phyloP scores from a whole-genome alignment of 2,329 filamentous ascomycete species.

The Aspergillus intermedius region DNA sequence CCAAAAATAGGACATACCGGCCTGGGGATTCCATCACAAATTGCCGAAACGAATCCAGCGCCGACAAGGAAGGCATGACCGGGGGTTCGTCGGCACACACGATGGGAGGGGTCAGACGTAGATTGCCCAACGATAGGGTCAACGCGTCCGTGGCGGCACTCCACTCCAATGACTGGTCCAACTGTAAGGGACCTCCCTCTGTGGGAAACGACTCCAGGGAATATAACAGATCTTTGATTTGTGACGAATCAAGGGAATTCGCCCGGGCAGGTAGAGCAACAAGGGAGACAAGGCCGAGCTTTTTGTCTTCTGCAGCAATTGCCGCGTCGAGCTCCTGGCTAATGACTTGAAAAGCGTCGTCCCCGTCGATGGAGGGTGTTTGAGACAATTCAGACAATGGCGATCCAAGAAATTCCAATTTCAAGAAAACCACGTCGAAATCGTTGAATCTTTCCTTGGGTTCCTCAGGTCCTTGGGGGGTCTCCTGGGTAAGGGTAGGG shows the following conservation, averaged over 20 bases:
- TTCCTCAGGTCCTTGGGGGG: not conserved
- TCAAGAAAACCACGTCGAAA: not conserved
- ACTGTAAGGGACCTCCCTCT: not conserved
- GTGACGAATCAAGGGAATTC: not conserved
- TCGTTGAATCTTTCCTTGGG: not conserved
- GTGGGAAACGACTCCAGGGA: not conserved
- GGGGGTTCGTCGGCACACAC: not conserved
- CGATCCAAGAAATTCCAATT: slow-evolving; percentile 6
- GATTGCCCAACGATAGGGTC: not conserved
- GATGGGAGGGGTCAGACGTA: not conserved
- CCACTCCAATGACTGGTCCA: not conserved
- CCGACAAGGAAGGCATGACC: not conserved
- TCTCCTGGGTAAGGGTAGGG: not conserved
- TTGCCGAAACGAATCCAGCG: not conserved
- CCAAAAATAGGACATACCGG: not conserved
- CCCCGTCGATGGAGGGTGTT: slow-evolving; percentile 4
- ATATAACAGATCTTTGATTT: not conserved
- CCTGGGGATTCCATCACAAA: not conserved
- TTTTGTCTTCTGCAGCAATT: slow-evolving; percentile 2
- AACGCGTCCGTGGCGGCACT: not conserved
- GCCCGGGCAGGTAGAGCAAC: not conserved
- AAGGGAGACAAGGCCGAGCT: not conserved
- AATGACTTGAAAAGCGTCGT: not conserved
- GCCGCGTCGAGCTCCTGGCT: not conserved
- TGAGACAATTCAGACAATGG: slow-evolving; percentile 7